Evolutionary conservation across 352 stramenopile genomes (phyloP).

Genomic region (Globisporangium solare): DNA sequence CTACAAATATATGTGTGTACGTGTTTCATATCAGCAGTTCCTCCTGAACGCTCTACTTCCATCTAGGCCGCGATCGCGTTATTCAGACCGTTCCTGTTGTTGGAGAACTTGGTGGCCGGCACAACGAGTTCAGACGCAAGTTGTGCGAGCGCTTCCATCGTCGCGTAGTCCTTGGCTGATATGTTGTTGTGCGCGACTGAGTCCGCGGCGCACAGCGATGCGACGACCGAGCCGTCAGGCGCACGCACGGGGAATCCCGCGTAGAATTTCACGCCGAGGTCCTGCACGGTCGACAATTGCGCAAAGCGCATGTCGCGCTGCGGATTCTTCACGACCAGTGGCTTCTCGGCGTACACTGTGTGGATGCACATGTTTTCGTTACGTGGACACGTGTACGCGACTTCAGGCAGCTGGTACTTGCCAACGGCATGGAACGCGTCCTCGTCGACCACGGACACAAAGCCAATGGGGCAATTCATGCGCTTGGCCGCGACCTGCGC

Average conservation of each 20-base stretch:
- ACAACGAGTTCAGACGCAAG: conserved; percentile 40
- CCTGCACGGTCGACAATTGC: conserved; percentile 39
- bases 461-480: conserved; percentile 51
- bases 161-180: conserved; percentile 66
- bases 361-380: conserved; percentile 60
- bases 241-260: conserved; percentile 50
- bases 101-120: background rate
- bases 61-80: background rate
- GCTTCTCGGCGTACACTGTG: conserved; percentile 52
- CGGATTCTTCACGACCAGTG: conserved; percentile 60
- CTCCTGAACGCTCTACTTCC: no score
- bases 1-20: no score
- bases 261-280: conserved; percentile 58
- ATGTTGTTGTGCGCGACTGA: conserved; percentile 46
- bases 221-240: conserved; percentile 41
- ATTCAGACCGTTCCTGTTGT: background rate
- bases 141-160: conserved; percentile 58
- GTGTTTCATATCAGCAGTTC: no score
- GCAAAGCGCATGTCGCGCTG: conserved; percentile 59
- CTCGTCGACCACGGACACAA: conserved; percentile 55
- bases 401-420: conserved; percentile 33
- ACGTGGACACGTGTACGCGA: conserved; percentile 24
- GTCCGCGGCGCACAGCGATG: conserved; percentile 40
- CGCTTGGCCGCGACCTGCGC: conserved; percentile 46
- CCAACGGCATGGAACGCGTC: conserved; percentile 44